Percentiles rank a stretch among this genome's conserved stretches.
Conservation (phyloP, 2,329 filamentous ascomycete species). For the Cladosporium sp. region DNA sequence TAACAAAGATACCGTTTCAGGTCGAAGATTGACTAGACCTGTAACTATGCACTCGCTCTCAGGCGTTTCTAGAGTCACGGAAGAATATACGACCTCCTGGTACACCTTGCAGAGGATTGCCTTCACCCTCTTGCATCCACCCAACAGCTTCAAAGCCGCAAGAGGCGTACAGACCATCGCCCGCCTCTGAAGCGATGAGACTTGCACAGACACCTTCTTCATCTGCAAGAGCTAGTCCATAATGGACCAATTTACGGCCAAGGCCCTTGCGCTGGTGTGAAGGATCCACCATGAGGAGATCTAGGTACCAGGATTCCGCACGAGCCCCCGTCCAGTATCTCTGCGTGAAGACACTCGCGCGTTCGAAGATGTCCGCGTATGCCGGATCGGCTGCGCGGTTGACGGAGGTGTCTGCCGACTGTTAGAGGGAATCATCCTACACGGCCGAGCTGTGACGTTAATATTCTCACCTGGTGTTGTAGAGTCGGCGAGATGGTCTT, state of each 20-base stretch:
- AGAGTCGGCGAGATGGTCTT: background rate
- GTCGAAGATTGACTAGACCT: too few relatives aligned
- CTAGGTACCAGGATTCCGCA: slow-evolving; percentile 24
- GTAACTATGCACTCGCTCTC: too few relatives aligned
- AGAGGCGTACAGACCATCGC: slow-evolving; percentile 17
- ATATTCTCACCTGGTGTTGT: background rate
- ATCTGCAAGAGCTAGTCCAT: slow-evolving; percentile 26
- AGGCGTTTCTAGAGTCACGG: background rate
- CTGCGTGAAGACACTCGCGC: slow-evolving; percentile 17
- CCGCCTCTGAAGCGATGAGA: slow-evolving; percentile 17
- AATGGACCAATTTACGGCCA: slow-evolving; percentile 23
- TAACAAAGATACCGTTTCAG: too few relatives aligned
- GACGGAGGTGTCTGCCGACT: background rate
- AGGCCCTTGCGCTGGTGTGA: slow-evolving; percentile 20
- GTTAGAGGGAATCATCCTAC: background rate
- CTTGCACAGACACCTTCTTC: slow-evolving; percentile 51
- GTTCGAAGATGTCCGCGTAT: slow-evolving; percentile 14
- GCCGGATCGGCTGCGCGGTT: slow-evolving; percentile 24
- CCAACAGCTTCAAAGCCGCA: slow-evolving; percentile 9
- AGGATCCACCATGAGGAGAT: slow-evolving; percentile 23
- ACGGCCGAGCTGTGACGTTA: background rate
- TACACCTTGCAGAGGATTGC: slow-evolving; percentile 3
- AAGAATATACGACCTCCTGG: slow-evolving; percentile 9
- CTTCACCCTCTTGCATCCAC: background rate
- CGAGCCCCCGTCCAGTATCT: slow-evolving; percentile 24